Conservation (phyloP, 441 rosid genomes). For the Aquilaria agallochum region DNA sequence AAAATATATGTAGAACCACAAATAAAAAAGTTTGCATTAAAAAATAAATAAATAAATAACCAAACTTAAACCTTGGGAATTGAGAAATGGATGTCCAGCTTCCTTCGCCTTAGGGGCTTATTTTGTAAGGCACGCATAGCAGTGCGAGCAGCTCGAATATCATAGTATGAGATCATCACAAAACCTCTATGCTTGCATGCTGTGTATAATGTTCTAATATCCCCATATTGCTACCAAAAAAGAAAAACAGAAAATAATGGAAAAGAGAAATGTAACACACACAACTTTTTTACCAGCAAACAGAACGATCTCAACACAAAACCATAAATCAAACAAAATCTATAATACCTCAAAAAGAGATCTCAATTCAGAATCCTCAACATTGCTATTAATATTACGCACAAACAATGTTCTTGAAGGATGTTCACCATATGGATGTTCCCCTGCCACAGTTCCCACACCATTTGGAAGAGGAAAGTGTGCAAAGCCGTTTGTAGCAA, state of each 20-base stretch:
- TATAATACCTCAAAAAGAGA: conserved; percentile 73
- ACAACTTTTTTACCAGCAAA: neutral
- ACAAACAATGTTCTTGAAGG: conserved; percentile 90
- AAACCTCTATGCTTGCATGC: conserved; percentile 94
- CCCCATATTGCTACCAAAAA: conserved; percentile 72
- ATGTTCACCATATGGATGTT: conserved; percentile 88
- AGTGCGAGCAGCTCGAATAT: conserved; percentile 81
- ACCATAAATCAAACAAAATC: neutral
- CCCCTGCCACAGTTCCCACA: conserved; percentile 63
- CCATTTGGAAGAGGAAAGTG: conserved; percentile 51
- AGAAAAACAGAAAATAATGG: conserved; percentile 6
- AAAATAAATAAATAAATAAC: conserved; percentile 4
- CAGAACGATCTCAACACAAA: neutral
- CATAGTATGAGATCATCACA: conserved; percentile 92
- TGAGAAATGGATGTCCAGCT: conserved; percentile 85
- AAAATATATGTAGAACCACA: conserved; percentile 14
- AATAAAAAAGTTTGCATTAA: conserved; percentile 1
- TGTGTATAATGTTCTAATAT: conserved; percentile 80
- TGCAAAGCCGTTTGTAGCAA: conserved; percentile 42
- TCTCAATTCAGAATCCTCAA: conserved; percentile 73
- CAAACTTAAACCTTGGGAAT: conserved; percentile 66
- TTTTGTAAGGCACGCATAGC: conserved; percentile 88
- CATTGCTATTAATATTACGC: conserved; percentile 82
- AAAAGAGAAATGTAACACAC: neutral
- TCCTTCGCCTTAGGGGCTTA: conserved; percentile 79